These are phyloP conservation scores for Flueggea neowawraea DNA, from an alignment of 441 rosid genomes.

Conservation along the genomic window DNA sequence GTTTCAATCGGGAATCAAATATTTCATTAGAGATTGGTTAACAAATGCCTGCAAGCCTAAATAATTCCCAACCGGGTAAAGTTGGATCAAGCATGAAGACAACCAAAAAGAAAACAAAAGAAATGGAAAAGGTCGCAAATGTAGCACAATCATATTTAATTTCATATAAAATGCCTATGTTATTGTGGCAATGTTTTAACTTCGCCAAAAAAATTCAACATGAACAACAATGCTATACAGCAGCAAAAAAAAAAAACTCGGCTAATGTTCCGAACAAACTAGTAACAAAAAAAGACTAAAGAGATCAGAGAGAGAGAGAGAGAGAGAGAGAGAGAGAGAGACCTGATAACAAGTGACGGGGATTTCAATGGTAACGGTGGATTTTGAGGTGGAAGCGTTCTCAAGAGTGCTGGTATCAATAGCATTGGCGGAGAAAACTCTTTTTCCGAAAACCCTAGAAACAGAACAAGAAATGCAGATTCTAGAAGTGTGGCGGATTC, in stretches of 20 bases:
- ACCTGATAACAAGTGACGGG: slow-evolving; percentile 95
- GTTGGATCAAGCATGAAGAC: too few species aligned
- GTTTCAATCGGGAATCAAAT: neutral
- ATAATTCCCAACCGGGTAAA: too few species aligned
- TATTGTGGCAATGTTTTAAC: too few species aligned
- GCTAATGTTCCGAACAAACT: too few species aligned
- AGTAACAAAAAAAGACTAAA: neutral
- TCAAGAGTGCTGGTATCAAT: slow-evolving; percentile 48
- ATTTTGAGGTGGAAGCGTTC: slow-evolving; percentile 31
- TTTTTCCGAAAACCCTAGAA: neutral
- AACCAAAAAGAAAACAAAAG: too few species aligned
- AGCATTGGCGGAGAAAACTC: slow-evolving; percentile 14
- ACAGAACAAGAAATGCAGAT: neutral
- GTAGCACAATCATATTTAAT: too few species aligned
- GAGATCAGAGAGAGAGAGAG: slow-evolving; percentile 5
- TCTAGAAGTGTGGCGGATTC: neutral
- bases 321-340: slow-evolving; percentile 9
- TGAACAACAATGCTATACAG: too few species aligned
- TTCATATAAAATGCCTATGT: too few species aligned
- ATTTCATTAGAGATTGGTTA: neutral
- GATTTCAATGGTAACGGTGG: slow-evolving; percentile 47
- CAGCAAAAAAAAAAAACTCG: neutral
- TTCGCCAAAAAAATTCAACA: too few species aligned
- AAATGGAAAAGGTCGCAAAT: too few species aligned
- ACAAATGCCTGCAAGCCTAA: neutral